A percentile compares a stretch with the other conserved stretches of the same genome.
Evolutionary conservation across 2,329 filamentous ascomycete genomes (phyloP).

Genomic region (Trichophyton rubrum): DNA sequence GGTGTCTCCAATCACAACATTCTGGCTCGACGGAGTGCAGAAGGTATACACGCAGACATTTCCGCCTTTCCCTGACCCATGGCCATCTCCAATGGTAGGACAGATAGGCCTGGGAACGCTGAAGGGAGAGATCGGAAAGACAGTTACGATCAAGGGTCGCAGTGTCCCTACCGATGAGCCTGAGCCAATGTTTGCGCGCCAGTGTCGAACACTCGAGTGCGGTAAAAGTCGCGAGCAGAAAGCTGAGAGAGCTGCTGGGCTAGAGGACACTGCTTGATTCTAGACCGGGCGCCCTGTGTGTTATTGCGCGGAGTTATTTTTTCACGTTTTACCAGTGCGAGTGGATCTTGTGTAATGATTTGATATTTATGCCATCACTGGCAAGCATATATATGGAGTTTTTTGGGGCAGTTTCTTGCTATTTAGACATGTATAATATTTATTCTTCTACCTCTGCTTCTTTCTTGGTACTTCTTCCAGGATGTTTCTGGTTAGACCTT

Average conservation of each 20-base stretch:
- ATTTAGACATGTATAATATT: not conserved
- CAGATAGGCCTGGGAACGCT: slow-evolving; percentile 23
- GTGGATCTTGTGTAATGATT: not conserved
- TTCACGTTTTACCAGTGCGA: not conserved
- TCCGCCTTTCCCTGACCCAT: slow-evolving; percentile 20
- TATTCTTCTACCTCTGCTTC: not conserved
- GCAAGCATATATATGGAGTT: slow-evolving; percentile 3
- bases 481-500: not conserved
- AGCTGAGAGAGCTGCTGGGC: not conserved
- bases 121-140: slow-evolving; percentile 12
- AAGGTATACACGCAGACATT: slow-evolving; percentile 21
- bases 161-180: not conserved
- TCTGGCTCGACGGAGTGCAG: slow-evolving; percentile 13
- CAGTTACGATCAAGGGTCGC: slow-evolving; percentile 16
- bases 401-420: not conserved
- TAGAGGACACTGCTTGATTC: not conserved
- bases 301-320: not conserved
- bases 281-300: not conserved
- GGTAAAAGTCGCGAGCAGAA: not conserved
- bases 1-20: slow-evolving; percentile 20
- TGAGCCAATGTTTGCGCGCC: not conserved
- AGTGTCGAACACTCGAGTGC: slow-evolving; percentile 3
- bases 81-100: slow-evolving; percentile 19
- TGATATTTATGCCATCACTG: not conserved
- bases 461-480: not conserved